phyloP scores from a whole-genome alignment of 169 alveolate species.

The Blepharisma undulans region DNA sequence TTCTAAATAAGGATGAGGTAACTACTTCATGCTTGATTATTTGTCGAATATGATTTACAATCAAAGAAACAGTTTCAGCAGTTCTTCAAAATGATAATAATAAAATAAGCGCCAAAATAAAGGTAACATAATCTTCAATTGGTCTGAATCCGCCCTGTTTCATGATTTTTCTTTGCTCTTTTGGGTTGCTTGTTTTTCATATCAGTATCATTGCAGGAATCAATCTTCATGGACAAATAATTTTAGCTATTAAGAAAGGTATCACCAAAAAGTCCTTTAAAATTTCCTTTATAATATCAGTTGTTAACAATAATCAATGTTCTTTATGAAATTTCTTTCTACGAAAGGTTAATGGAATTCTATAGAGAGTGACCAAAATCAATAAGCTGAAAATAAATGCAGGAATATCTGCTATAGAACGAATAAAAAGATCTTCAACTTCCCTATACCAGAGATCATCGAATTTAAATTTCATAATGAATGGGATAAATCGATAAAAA shows the following conservation, averaged over 20 bases:
- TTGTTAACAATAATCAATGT: background rate
- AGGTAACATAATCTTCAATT: background rate
- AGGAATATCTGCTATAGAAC: background rate
- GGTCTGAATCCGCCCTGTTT: background rate
- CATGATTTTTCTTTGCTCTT: constrained; percentile 18
- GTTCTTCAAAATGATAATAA: constrained; percentile 26
- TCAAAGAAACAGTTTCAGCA: background rate
- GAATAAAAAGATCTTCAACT: background rate
- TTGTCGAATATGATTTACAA: constrained; percentile 1
- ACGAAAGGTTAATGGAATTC: background rate
- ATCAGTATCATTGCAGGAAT: background rate
- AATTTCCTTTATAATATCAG: background rate
- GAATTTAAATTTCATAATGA: background rate
- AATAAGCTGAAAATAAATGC: background rate
- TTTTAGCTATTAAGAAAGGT: background rate
- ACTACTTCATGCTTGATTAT: background rate
- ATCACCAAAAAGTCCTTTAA: background rate
- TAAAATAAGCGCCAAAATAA: background rate
- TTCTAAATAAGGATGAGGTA: background rate
- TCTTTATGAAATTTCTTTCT: background rate
- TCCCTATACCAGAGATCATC: background rate
- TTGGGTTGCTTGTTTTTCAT: background rate
- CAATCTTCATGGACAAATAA: constrained; percentile 20
- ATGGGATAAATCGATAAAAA: background rate
- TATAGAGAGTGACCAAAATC: background rate